A percentile compares a stretch with the other conserved stretches of the same genome.
Conservation (phyloP, 352 stramenopile genomes). For the Globisporangium viniferum region DNA sequence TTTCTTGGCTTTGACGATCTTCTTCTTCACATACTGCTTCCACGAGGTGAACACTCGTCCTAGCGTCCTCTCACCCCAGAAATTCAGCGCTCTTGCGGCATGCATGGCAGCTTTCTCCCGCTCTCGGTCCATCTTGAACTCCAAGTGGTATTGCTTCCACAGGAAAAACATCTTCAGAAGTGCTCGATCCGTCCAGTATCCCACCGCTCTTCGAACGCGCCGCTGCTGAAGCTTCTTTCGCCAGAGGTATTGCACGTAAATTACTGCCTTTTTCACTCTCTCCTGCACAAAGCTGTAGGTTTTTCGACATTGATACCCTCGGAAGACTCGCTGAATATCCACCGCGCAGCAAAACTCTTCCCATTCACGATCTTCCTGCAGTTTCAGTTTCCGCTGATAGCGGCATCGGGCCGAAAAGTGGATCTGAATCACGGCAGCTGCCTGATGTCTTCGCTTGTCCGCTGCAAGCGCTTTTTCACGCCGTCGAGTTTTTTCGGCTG, state of each 20-base stretch:
- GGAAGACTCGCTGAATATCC: conserved; percentile 58
- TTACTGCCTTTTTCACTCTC: conserved; percentile 32
- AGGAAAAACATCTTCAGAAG: conserved; percentile 49
- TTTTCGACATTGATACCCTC: conserved; percentile 38
- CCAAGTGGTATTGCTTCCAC: conserved; percentile 38
- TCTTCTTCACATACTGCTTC: conserved; percentile 34
- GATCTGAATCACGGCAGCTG: conserved; percentile 44
- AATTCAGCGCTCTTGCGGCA: conserved; percentile 50
- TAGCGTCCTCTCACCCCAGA: conserved; percentile 61
- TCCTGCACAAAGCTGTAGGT: conserved; percentile 37
- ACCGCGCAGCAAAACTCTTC: conserved; percentile 45
- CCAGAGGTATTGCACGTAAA: conserved; percentile 65
- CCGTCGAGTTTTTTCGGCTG: conserved; percentile 29
- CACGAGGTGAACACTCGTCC: conserved; percentile 44
- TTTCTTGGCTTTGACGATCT: conserved; percentile 46
- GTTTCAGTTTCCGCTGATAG: conserved; percentile 20
- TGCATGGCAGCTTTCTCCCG: conserved; percentile 23
- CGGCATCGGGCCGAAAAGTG: conserved; percentile 33
- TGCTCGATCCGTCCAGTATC: conserved; percentile 57
- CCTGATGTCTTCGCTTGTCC: conserved; percentile 19
- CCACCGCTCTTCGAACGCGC: conserved; percentile 42
- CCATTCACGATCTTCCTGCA: conserved; percentile 33
- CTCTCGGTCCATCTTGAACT: conserved; percentile 22
- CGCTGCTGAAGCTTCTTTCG: conserved; percentile 41
- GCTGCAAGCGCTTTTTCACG: conserved; percentile 27